Evolutionary conservation across 805 yeast species (phyloP), one percentile per base, ranked within the genome.

Genomic region (Starmerella powellii): DNA sequence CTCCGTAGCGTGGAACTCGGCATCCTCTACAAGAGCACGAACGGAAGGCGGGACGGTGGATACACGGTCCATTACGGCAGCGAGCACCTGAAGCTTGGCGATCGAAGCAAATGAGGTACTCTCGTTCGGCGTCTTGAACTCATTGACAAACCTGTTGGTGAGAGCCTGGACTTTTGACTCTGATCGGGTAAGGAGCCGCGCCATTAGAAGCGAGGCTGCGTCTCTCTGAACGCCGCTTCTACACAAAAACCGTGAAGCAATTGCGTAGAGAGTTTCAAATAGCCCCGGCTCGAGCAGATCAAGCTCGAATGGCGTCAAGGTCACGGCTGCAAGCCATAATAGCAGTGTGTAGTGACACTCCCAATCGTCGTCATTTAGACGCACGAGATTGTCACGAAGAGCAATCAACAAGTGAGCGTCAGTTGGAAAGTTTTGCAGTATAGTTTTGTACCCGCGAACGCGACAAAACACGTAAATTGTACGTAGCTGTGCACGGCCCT

Each of bases 221-320:
- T 71, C 70, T 38, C 74, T 73, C 34, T 72, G 77, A 44, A 74
- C 74, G 4, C 84, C 81, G 4, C 76, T 68, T 13, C 61, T 60
- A 4, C 52, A 56, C 32, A 73, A 58, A 40, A 57, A 60, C 1
- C 34, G 31, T 3, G 56, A 37, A 0, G 71, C 67, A 6, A 69
- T 46, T 0, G 50, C 44, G 34, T 64, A 68, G 1, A 78, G 51
- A 2, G 56, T 40, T 1, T 52, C 48, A 4, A 70, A 57, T 0
- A 59, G 42, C 0, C 55, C 44, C 2, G 56, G 47, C 2, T 59
- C 60, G 13, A 78, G 58, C 0, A 60, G 48, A 1, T 58, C 60
- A 20, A 87, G 62, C 2, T 73, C 68, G 54, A 87, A 86, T 0
- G 97, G 96, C 0, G 78, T 73, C n/a, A 81, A 62, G 0, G 76